Conservation (phyloP, 2,329 filamentous ascomycete species). For the Ilyonectria sp. region DNA sequence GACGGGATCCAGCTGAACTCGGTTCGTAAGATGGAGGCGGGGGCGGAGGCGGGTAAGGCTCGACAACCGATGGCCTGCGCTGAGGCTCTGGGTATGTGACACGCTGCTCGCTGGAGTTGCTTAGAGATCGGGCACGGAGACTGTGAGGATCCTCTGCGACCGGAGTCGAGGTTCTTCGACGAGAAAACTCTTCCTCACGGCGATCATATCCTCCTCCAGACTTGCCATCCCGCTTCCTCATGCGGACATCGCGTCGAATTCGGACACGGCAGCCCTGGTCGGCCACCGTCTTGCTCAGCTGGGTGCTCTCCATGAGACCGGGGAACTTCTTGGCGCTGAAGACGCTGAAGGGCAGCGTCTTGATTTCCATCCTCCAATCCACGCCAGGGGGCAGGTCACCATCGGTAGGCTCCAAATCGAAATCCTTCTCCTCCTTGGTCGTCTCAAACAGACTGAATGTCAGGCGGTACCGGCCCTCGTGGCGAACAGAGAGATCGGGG, state of each 20-base stretch:
- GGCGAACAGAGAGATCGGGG: constrained; percentile 93
- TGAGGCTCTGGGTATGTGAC: constrained; percentile 59
- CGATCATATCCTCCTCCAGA: constrained; percentile 65
- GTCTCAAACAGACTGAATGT: constrained; percentile 96
- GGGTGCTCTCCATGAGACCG: constrained; percentile 90
- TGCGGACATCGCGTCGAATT: constrained; percentile 93
- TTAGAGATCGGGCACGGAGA: constrained; percentile 71
- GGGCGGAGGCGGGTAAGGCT: constrained; percentile 58
- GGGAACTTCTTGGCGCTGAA: constrained; percentile 99
- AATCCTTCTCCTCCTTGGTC: constrained; percentile 87
- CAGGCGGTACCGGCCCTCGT: constrained; percentile 93
- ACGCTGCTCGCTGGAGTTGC: constrained; percentile 69
- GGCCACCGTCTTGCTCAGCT: constrained; percentile 89
- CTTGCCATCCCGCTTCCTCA: constrained; percentile 87
- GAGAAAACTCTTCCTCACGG: constrained; percentile 75
- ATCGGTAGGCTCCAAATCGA: constrained; percentile 69
- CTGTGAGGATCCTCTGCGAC: constrained; percentile 51
- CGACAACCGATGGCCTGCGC: constrained; percentile 65
- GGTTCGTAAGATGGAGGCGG: constrained; percentile 55
- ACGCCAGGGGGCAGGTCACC: constrained; percentile 70
- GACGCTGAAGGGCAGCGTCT: constrained; percentile 88
- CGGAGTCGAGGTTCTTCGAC: constrained; percentile 55
- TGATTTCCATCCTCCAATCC: constrained; percentile 90
- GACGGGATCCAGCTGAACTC: constrained; percentile 47
- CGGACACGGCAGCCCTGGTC: constrained; percentile 98